These are phyloP conservation scores for Bisporella sp. DNA, from an alignment of 2,329 filamentous ascomycete genomes.

Conservation along the genomic window DNA sequence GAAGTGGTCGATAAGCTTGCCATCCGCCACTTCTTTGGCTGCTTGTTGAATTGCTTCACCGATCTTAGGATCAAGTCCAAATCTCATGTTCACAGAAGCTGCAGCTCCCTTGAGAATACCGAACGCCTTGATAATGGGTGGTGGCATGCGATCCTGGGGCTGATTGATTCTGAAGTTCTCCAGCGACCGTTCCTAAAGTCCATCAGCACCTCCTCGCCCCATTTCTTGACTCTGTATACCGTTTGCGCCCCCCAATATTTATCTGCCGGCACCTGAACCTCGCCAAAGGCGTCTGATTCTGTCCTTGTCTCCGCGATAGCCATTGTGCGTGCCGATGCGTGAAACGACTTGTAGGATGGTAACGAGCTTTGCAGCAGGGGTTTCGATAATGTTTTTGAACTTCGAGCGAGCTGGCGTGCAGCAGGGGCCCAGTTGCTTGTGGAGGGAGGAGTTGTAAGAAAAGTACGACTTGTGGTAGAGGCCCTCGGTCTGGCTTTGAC, in stretches of 20 bases:
- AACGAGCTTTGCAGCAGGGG: constrained; percentile 1
- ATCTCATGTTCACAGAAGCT: constrained; percentile 91
- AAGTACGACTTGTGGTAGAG: constrained; percentile 11
- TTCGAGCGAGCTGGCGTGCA: constrained; percentile 1
- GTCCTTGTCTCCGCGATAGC: constrained; percentile 53
- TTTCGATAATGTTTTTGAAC: constrained; percentile 6
- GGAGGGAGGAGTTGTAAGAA: constrained; percentile 3
- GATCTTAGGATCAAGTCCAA: constrained; percentile 85
- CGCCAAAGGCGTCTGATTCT: constrained; percentile 96
- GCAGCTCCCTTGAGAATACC: constrained; percentile 97
- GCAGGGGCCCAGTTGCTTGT: constrained; percentile 7
- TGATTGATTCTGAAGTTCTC: constrained; percentile 99
- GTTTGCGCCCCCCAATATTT: constrained; percentile 99
- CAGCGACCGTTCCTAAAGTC: constrained; percentile 66
- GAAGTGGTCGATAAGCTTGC: constrained; percentile 95
- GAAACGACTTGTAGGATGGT: constrained; percentile 17
- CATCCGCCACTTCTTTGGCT: constrained; percentile 82
- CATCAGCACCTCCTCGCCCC: background rate
- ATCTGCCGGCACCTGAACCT: constrained; percentile 84
- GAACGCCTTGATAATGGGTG: constrained; percentile 85
- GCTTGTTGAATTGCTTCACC: constrained; percentile 93
- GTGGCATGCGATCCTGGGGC: constrained; percentile 96
- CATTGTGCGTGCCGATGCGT: constrained; percentile 26
- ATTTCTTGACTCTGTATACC: background rate
- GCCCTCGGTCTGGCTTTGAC: constrained; percentile 15